Evolutionary conservation across 805 yeast genomes (phyloP).

Genomic region (Scheffersomyces amazonensis): DNA sequence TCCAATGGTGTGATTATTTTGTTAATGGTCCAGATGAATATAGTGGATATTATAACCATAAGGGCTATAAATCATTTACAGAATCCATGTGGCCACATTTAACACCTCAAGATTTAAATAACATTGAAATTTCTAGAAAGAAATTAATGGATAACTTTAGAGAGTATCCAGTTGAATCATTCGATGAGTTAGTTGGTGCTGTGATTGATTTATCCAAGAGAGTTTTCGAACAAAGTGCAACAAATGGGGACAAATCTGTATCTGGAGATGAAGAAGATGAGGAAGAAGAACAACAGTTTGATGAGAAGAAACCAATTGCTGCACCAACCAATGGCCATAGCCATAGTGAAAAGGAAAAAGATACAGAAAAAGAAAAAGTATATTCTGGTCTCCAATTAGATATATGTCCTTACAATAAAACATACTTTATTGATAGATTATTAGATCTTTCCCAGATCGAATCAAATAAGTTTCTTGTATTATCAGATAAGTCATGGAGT

Average conservation of each 20-base stretch:
- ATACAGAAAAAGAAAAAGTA: too few species aligned
- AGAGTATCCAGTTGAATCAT: conserved; percentile 51
- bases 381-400: conserved; percentile 7
- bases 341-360: too few species aligned
- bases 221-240: conserved; percentile 7
- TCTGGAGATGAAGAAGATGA: conserved; percentile 1
- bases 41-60: conserved; percentile 31
- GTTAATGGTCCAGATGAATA: conserved; percentile 53
- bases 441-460: conserved; percentile 52
- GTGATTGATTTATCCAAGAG: conserved; percentile 42
- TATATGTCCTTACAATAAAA: conserved; percentile 53
- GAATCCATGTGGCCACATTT: conserved; percentile 31
- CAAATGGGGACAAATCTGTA: background rate
- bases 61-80: conserved; percentile 11
- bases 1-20: conserved; percentile 78
- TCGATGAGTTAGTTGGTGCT: conserved; percentile 45
- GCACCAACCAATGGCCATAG: background rate
- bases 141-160: conserved; percentile 64
- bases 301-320: conserved; percentile 2
- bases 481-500: conserved; percentile 46
- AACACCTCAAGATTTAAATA: conserved; percentile 42
- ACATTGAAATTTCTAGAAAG: conserved; percentile 54
- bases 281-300: conserved; percentile 13
- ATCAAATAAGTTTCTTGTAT: conserved; percentile 46
- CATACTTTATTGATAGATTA: conserved; percentile 53